Percentiles rank a stretch among this genome's conserved stretches.
Conservation (phyloP, 2,329 filamentous ascomycete genomes). For the Diaporthe nobilis region DNA sequence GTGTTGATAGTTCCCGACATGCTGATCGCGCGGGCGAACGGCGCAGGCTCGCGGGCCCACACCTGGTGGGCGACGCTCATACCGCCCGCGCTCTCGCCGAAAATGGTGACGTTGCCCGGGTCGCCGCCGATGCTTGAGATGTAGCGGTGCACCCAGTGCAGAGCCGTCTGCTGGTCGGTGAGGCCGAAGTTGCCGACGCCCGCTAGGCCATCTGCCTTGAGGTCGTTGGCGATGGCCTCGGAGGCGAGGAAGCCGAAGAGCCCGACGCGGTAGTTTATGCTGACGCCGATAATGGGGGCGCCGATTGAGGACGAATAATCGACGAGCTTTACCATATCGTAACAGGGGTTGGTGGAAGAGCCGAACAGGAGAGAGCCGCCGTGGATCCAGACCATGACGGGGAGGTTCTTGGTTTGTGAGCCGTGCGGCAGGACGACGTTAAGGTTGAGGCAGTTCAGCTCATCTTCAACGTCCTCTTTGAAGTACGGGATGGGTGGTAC, state of each 20-base stretch:
- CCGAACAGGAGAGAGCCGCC: not conserved
- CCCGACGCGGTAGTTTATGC: slow-evolving; percentile 75
- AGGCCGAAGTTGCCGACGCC: slow-evolving; percentile 72
- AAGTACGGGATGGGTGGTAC: slow-evolving; percentile 10
- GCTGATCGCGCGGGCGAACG: slow-evolving; percentile 10
- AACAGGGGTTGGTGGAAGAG: not conserved
- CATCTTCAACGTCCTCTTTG: slow-evolving; percentile 6
- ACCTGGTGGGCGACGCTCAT: slow-evolving; percentile 64
- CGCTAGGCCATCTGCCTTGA: slow-evolving; percentile 17
- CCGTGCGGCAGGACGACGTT: slow-evolving; percentile 10
- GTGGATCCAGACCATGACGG: slow-evolving; percentile 37
- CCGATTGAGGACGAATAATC: slow-evolving; percentile 18
- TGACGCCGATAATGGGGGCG: slow-evolving; percentile 69
- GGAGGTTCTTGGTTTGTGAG: not conserved
- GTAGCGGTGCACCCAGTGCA: slow-evolving; percentile 76
- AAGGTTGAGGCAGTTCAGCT: slow-evolving; percentile 18
- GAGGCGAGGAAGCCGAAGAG: slow-evolving; percentile 74
- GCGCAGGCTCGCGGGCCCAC: not conserved
- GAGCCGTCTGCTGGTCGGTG: slow-evolving; percentile 70
- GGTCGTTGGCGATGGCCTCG: slow-evolving; percentile 52
- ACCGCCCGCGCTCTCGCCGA: slow-evolving; percentile 71
- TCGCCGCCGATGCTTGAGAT: slow-evolving; percentile 61
- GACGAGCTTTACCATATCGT: not conserved
- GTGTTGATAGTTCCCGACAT: slow-evolving; percentile 7
- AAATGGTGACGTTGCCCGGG: slow-evolving; percentile 74